These are phyloP conservation scores for Xylaria intraflava DNA, from an alignment of 495 filamentous ascomycete species.

Conservation along the genomic window DNA sequence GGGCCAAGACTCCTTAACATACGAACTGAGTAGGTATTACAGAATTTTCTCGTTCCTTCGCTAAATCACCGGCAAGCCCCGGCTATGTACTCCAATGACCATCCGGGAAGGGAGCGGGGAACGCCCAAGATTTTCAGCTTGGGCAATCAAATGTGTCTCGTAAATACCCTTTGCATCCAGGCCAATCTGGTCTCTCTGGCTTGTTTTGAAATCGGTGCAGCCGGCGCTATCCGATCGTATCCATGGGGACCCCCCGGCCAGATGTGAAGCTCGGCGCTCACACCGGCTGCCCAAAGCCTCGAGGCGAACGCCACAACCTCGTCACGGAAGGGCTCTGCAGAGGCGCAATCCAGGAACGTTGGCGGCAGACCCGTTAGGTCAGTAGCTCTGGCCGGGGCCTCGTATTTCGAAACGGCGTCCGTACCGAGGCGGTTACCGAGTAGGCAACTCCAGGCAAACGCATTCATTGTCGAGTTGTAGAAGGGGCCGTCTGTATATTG, in stretches of 20 bases:
- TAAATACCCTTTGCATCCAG: slow-evolving; percentile 27
- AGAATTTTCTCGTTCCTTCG: background rate
- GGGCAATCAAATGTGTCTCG: background rate
- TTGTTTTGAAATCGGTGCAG: slow-evolving; percentile 24
- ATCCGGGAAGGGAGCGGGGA: background rate
- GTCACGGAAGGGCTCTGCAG: slow-evolving; percentile 31
- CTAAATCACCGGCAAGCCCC: background rate
- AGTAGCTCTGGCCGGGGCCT: slow-evolving; percentile 27
- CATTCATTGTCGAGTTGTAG: slow-evolving; percentile 28
- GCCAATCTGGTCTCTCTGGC: slow-evolving; percentile 25
- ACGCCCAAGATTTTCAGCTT: background rate
- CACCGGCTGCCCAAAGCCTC: slow-evolving; percentile 28
- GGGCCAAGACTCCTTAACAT: background rate
- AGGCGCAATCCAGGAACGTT: slow-evolving; percentile 30
- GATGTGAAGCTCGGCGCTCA: slow-evolving; percentile 32
- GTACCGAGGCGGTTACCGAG: slow-evolving; percentile 25
- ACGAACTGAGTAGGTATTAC: background rate
- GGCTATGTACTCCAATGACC: background rate
- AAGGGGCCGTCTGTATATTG: slow-evolving; percentile 26
- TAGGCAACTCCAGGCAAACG: slow-evolving; percentile 30
- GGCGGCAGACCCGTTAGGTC: slow-evolving; percentile 27
- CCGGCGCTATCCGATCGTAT: slow-evolving; percentile 26
- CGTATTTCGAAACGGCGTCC: slow-evolving; percentile 23
- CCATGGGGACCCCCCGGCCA: slow-evolving; percentile 31
- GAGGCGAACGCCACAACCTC: slow-evolving; percentile 32